Percentiles rank a stretch among this genome's conserved stretches.
Conservation (phyloP, 2,329 filamentous ascomycete species). For the Hymenoscyphus albidus region DNA sequence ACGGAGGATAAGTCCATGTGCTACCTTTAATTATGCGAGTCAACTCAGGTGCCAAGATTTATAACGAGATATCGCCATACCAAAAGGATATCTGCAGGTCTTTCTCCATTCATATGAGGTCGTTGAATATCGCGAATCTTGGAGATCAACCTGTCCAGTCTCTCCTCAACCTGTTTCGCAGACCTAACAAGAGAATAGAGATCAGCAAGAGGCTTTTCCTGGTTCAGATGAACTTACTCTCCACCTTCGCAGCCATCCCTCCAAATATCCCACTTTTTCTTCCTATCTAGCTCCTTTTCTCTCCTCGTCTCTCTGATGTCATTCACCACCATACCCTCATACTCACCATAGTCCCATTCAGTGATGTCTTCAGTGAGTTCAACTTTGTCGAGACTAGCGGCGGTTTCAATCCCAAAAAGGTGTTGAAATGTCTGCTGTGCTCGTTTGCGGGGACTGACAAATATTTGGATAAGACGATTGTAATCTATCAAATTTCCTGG, state of each 20-base stretch:
- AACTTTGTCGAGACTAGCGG: neutral
- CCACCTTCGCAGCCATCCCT: neutral
- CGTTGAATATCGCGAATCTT: neutral
- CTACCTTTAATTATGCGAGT: too few relatives aligned
- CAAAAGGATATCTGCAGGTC: neutral
- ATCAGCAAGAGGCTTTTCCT: neutral
- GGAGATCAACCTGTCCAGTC: neutral
- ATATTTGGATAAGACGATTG: neutral
- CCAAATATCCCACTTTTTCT: neutral
- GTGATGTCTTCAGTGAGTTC: neutral
- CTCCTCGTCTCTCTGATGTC: neutral
- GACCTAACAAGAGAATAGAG: neutral
- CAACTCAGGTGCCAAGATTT: neutral
- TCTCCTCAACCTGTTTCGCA: neutral
- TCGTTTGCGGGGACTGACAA: neutral
- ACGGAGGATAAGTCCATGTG: neutral
- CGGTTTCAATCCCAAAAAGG: neutral
- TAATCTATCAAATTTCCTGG: neutral
- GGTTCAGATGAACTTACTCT: neutral
- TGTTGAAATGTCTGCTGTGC: neutral
- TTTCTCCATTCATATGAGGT: neutral
- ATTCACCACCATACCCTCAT: neutral
- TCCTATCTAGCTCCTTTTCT: neutral
- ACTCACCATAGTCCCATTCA: neutral
- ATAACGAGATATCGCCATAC: neutral